Percentiles rank a stretch among this genome's conserved stretches.
phyloP scores from a whole-genome alignment of 345 rosid species.

The Eucalyptus globulus region DNA sequence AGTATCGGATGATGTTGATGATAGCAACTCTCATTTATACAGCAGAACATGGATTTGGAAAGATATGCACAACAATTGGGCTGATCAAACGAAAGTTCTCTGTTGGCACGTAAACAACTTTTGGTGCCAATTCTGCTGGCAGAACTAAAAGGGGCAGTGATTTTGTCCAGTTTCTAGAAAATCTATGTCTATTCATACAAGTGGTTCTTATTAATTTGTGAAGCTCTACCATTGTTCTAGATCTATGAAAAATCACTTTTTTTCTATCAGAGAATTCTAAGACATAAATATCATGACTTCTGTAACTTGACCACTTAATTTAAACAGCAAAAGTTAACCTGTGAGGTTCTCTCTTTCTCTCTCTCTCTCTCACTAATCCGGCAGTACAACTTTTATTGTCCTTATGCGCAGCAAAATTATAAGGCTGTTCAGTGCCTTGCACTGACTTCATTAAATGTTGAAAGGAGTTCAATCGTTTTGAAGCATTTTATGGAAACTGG shows the following conservation, averaged over 20 bases:
- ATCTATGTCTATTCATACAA: not conserved
- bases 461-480: slow-evolving; percentile 70
- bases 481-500: slow-evolving; percentile 53
- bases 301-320: not conserved
- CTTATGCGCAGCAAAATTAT: slow-evolving; percentile 57
- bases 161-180: not conserved
- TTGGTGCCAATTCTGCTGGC: not conserved
- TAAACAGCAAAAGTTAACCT: not conserved
- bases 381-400: not conserved
- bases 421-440: slow-evolving; percentile 88
- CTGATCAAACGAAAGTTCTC: not conserved
- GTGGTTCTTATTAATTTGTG: not conserved
- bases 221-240: not conserved
- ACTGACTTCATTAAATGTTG: slow-evolving; percentile 59
- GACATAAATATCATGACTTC: not conserved
- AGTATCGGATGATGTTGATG: not conserved
- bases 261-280: not conserved
- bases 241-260: not conserved
- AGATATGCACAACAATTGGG: not conserved
- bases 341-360: not conserved
- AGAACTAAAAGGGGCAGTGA: not conserved
- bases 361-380: not conserved
- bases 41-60: not conserved
- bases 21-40: not conserved
- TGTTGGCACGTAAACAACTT: not conserved